Evolutionary conservation across 2,329 filamentous ascomycete genomes (phyloP), one percentile per base, ranked within the genome.

Genomic region (Diaporthe destruens): DNA sequence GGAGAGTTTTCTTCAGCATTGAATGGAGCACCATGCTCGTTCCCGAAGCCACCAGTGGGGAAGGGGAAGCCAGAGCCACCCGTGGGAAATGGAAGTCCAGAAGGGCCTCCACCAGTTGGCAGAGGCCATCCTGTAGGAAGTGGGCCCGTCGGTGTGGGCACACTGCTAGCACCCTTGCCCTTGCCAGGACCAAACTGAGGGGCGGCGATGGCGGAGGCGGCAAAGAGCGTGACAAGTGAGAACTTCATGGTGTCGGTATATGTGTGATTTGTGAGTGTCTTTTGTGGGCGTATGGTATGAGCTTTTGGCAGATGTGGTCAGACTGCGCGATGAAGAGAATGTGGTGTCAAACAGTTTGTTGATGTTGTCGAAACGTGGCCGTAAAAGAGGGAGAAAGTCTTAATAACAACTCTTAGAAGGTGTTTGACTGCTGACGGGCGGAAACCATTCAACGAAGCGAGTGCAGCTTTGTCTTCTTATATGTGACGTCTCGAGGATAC

Each of bases 271-370:
- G 16, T 32, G 18, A 42, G 6, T 25, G 16, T 42, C 39, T n/a
- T 4, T 12, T 57, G 20, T 69, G 25, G 49, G 20, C 16, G 18
- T 3, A 8, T 20, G 32, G 16, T 47, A 16, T 53, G 47, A 32
- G 25, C 16, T 49, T 69, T 39, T 7, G 20, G 34, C 29, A 18
- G 55, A 44, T 49, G 23, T 25, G 39, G 16, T 53, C 20, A 25
- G 44, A 51, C n/a, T 49, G 54, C 34, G 42, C 25, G 42, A 42
- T 51, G 67, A 70, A 70, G 67, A 51, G 54, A 70, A 49, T 59
- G 67, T 70, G 55, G 67, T 70, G 36, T 70, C 67, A 61, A 70
- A 70, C 67, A 55, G 61, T 61, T 61, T 47, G 39, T 69, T 36
- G 67, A 70, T 55, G 67, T 61, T 70, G 29, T 70, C 67, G n/a